Conservation (phyloP, 495 filamentous ascomycete species). For the Tricharina praecox region DNA sequence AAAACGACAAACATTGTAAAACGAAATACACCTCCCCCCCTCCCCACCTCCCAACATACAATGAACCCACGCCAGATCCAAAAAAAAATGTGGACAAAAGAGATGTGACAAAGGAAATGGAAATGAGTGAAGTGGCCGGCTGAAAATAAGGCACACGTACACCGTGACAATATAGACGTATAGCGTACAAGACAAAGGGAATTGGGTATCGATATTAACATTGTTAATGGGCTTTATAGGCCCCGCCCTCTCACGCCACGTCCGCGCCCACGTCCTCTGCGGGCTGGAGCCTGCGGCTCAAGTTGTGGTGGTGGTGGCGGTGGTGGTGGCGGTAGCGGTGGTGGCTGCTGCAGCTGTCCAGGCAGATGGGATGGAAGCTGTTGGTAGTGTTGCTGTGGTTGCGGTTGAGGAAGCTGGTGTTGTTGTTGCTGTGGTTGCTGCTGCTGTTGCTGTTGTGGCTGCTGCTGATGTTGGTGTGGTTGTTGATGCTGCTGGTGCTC, state of each 20-base stretch:
- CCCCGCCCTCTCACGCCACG: no score
- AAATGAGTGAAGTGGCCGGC: constrained; percentile 1
- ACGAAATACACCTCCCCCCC: background rate
- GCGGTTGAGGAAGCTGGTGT: constrained; percentile 12
- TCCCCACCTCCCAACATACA: background rate
- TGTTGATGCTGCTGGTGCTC: no score
- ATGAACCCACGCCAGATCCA: background rate
- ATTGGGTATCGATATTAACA: no score
- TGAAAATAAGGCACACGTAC: constrained; percentile 2
- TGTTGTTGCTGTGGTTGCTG: no score
- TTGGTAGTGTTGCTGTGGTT: constrained; percentile 19
- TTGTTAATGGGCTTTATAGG: no score
- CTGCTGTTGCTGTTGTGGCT: no score
- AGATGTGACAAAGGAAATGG: background rate
- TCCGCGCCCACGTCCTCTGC: background rate
- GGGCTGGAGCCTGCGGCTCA: background rate
- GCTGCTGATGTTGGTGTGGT: no score
- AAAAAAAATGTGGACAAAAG: background rate
- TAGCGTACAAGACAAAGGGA: background rate
- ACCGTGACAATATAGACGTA: background rate
- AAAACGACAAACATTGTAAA: no score
- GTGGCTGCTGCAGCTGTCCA: background rate
- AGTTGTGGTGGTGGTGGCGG: background rate
- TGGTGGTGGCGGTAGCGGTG: background rate
- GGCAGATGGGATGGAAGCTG: constrained; percentile 9